A percentile compares a stretch with the other conserved stretches of the same genome.
Evolutionary conservation across 2,329 filamentous ascomycete genomes (phyloP).

Genomic region (Pseudogymnoascus sp.): DNA sequence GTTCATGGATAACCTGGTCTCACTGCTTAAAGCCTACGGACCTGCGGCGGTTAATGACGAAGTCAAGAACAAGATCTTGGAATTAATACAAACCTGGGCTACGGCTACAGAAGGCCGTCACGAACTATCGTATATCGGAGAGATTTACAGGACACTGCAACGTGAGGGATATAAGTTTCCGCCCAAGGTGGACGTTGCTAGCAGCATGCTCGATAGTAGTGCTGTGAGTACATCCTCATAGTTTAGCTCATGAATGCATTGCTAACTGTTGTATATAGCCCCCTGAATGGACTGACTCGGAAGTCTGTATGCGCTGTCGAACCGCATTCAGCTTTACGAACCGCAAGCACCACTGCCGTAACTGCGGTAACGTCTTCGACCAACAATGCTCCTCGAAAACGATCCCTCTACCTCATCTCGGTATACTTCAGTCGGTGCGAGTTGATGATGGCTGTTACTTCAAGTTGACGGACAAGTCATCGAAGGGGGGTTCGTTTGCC

Average conservation of each 20-base stretch:
- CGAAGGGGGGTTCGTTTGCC: slow-evolving; percentile 33
- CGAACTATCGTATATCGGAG: slow-evolving; percentile 77
- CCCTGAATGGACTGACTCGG: slow-evolving; percentile 94
- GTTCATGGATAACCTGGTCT: slow-evolving; percentile 96
- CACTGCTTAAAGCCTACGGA: slow-evolving; percentile 75
- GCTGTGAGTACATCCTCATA: slow-evolving; percentile 56
- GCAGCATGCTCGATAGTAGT: slow-evolving; percentile 95
- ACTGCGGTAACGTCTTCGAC: slow-evolving; percentile 96
- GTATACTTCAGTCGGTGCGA: slow-evolving; percentile 82
- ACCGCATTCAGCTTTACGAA: slow-evolving; percentile 97
- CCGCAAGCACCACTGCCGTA: slow-evolving; percentile 95
- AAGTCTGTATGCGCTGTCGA: slow-evolving; percentile 96
- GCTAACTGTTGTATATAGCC: slow-evolving; percentile 48
- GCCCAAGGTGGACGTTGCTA: slow-evolving; percentile 77
- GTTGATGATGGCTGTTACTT: slow-evolving; percentile 95
- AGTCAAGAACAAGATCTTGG: slow-evolving; percentile 83
- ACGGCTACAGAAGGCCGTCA: slow-evolving; percentile 77
- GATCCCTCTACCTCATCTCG: slow-evolving; percentile 81
- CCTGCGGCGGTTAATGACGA: slow-evolving; percentile 70
- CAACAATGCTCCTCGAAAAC: slow-evolving; percentile 88
- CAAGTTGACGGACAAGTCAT: slow-evolving; percentile 74
- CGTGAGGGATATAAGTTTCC: slow-evolving; percentile 84
- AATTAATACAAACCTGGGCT: slow-evolving; percentile 90
- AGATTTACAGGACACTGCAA: slow-evolving; percentile 78
- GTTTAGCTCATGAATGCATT: neutral